A percentile compares a stretch with the other conserved stretches of the same genome.
Conservation (phyloP, 202 grass and related monocot species). For the Zoysia matrella region DNA sequence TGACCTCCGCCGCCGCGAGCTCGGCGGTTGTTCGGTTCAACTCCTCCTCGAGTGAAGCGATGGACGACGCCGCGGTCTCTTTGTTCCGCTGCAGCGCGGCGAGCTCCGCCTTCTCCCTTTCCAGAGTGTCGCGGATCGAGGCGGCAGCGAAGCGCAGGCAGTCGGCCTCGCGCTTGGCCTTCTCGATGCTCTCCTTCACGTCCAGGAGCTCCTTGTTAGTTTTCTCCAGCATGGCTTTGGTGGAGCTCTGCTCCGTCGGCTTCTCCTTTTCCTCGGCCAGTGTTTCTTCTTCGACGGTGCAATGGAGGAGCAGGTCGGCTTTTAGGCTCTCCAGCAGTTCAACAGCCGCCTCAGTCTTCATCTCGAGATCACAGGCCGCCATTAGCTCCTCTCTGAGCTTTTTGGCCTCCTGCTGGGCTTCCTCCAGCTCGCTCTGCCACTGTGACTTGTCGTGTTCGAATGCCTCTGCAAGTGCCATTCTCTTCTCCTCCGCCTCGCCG, state of each 20-base stretch:
- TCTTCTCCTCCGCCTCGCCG: conserved; percentile 57
- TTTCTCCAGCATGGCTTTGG: background rate
- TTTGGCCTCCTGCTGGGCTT: conserved; percentile 41
- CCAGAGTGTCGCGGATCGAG: conserved; percentile 53
- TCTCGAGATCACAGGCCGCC: conserved; percentile 52
- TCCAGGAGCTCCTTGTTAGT: conserved; percentile 55
- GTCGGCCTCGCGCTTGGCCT: conserved; percentile 51
- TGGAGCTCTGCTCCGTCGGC: conserved; percentile 1
- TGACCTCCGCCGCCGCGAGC: conserved; percentile 40
- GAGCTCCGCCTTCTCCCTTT: conserved; percentile 51
- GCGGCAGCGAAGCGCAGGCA: conserved; percentile 55
- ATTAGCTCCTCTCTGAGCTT: conserved; percentile 39
- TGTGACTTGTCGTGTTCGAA: conserved; percentile 58
- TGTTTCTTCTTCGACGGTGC: conserved; percentile 32
- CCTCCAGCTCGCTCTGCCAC: conserved; percentile 60
- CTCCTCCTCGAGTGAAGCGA: conserved; percentile 67
- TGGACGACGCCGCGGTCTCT: conserved; percentile 32
- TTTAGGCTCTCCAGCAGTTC: conserved; percentile 46
- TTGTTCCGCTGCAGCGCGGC: conserved; percentile 41
- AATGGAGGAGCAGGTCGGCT: conserved; percentile 37
- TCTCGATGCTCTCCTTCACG: conserved; percentile 53
- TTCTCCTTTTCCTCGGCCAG: conserved; percentile 40
- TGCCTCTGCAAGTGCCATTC: conserved; percentile 31
- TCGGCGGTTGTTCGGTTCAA: conserved; percentile 48
- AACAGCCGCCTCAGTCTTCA: conserved; percentile 47